Evolutionary conservation across 345 rosid genomes (phyloP).

Genomic region (Brassica cretica): DNA sequence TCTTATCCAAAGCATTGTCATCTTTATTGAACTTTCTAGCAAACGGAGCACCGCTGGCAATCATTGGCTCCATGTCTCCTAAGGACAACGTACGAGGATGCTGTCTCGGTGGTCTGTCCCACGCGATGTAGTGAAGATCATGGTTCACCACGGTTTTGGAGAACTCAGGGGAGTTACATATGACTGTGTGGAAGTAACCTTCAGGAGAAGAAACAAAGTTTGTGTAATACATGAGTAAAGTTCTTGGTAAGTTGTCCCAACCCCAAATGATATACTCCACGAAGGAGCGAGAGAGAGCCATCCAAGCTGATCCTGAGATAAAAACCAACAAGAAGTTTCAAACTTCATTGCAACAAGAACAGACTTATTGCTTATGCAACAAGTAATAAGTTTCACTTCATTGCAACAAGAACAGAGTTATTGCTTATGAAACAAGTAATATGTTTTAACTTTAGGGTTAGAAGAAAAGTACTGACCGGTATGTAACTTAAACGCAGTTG

Average conservation of each 20-base stretch:
- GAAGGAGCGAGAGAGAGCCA: slow-evolving; percentile 77
- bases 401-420: neutral
- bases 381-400: neutral
- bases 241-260: slow-evolving; percentile 95
- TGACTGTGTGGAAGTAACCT: slow-evolving; percentile 92
- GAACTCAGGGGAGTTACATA: slow-evolving; percentile 86
- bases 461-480: neutral
- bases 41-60: slow-evolving; percentile 80
- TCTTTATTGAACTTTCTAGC: slow-evolving; percentile 75
- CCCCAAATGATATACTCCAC: slow-evolving; percentile 95
- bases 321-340: neutral
- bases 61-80: slow-evolving; percentile 55
- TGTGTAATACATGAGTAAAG: slow-evolving; percentile 86
- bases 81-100: slow-evolving; percentile 79
- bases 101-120: slow-evolving; percentile 91
- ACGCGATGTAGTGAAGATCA: slow-evolving; percentile 88
- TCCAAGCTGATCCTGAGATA: slow-evolving; percentile 78
- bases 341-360: neutral
- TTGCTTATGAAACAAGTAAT: neutral
- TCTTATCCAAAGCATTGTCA: slow-evolving; percentile 52
- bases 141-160: slow-evolving; percentile 72
- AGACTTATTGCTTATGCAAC: too few species aligned
- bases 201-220: slow-evolving; percentile 97
- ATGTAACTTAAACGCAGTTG: slow-evolving; percentile 76
- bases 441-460: neutral